Conservation (phyloP, 2,329 filamentous ascomycete species). For the Talaromyces albobiverticillius region DNA sequence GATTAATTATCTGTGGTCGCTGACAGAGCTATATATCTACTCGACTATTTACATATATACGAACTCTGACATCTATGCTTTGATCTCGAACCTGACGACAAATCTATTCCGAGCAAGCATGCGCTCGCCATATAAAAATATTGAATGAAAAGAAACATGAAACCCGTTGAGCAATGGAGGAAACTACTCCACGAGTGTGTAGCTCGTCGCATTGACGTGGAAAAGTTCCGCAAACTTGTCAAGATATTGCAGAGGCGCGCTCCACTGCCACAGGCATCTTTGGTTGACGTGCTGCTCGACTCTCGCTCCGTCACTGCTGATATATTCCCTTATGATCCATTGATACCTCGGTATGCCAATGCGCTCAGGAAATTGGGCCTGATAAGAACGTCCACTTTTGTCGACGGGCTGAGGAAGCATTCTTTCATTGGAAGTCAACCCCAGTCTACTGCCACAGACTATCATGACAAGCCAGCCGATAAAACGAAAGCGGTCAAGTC, state of each 20-base stretch:
- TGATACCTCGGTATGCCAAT: slow-evolving; percentile 41
- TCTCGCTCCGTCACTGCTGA: slow-evolving; percentile 30
- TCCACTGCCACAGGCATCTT: slow-evolving; percentile 29
- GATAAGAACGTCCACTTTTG: slow-evolving; percentile 32
- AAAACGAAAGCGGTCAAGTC: slow-evolving; percentile 13
- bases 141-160: slow-evolving; percentile 2
- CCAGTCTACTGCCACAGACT: slow-evolving; percentile 1
- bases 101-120: not conserved
- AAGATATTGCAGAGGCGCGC: slow-evolving; percentile 30
- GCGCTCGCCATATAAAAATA: not conserved
- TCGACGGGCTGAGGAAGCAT: slow-evolving; percentile 32
- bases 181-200: slow-evolving; percentile 36
- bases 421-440: slow-evolving; percentile 32
- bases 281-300: slow-evolving; percentile 35
- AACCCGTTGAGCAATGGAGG: slow-evolving; percentile 34
- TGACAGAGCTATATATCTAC: not conserved
- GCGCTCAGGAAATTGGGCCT: slow-evolving; percentile 32
- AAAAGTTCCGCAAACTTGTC: slow-evolving; percentile 37
- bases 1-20: not conserved
- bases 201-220: slow-evolving; percentile 34
- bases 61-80: not conserved
- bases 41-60: not conserved
- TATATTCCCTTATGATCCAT: slow-evolving; percentile 36
- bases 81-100: not conserved
- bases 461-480: slow-evolving; percentile 2